Conservation (phyloP, 352 stramenopile genomes). For the Globisporangium spiculum region DNA sequence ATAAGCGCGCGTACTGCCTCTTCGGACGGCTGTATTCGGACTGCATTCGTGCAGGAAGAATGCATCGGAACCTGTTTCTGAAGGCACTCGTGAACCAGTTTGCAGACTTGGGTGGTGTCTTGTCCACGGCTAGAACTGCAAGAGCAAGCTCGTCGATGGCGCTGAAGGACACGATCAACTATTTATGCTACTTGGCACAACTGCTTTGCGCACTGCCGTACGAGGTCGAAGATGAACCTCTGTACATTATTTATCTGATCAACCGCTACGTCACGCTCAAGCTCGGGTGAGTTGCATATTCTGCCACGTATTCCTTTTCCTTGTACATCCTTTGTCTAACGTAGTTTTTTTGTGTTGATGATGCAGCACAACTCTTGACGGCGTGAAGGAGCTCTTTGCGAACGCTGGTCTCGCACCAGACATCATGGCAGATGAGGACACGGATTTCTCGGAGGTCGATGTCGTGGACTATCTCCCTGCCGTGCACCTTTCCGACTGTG, state of each 20-base stretch:
- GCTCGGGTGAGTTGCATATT: constrained; percentile 52
- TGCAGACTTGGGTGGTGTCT: constrained; percentile 42
- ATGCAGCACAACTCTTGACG: constrained; percentile 50
- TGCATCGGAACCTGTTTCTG: constrained; percentile 57
- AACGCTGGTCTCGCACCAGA: constrained; percentile 31
- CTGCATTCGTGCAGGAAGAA: constrained; percentile 47
- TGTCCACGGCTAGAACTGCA: constrained; percentile 24
- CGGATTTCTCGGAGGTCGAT: constrained; percentile 40
- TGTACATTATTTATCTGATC: constrained; percentile 87
- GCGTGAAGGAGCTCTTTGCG: constrained; percentile 50
- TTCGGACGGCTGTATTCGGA: constrained; percentile 68
- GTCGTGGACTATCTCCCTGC: constrained; percentile 31
- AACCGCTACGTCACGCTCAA: constrained; percentile 80
- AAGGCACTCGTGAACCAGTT: constrained; percentile 73
- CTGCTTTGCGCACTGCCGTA: constrained; percentile 72
- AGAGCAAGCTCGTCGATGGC: not conserved
- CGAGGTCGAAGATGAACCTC: constrained; percentile 76
- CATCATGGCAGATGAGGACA: constrained; percentile 46
- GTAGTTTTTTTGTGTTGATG: not conserved
- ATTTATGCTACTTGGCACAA: constrained; percentile 73
- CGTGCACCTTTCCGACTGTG: constrained; percentile 11
- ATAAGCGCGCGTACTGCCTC: constrained; percentile 67
- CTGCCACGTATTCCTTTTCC: not conserved
- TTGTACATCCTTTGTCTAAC: not conserved
- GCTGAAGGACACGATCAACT: constrained; percentile 41